Percentiles rank a stretch among this genome's conserved stretches.
These are phyloP conservation scores for Neurospora sp. DNA, from an alignment of 495 filamentous ascomycete genomes.

Conservation along the genomic window DNA sequence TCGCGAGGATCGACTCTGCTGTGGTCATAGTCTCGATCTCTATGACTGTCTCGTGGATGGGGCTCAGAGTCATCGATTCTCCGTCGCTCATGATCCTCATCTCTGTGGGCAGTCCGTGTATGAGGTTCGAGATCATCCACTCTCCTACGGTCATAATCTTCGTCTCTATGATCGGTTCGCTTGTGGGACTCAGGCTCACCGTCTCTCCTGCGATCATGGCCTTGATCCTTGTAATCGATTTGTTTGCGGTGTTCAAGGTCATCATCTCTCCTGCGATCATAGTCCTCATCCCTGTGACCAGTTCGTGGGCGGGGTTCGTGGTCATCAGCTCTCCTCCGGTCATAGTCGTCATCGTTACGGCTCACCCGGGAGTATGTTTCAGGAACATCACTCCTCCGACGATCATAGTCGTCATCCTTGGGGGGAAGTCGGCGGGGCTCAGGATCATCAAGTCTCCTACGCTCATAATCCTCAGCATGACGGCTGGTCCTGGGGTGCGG, in stretches of 20 bases:
- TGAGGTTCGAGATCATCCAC: slow-evolving; percentile 4
- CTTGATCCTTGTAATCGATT: neutral
- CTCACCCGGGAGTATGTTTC: neutral
- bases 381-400: neutral
- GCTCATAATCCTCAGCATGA: neutral
- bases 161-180: slow-evolving; percentile 5
- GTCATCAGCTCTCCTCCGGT: slow-evolving; percentile 12
- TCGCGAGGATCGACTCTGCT: neutral
- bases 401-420: neutral
- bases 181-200: neutral
- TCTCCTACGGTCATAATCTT: slow-evolving; percentile 15
- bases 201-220: neutral
- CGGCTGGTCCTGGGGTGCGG: neutral
- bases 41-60: slow-evolving; percentile 9
- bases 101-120: slow-evolving; percentile 9
- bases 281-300: slow-evolving; percentile 11
- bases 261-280: slow-evolving; percentile 6
- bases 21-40: slow-evolving; percentile 1
- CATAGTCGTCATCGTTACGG: slow-evolving; percentile 8
- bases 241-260: slow-evolving; percentile 6
- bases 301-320: neutral
- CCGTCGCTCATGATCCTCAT: neutral
- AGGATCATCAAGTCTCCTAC: neutral
- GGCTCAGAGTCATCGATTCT: slow-evolving; percentile 10
- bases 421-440: neutral